Base-by-base conservation (phyloP, 139 green algal genomes). In the Nannochloris sp. region DNA sequence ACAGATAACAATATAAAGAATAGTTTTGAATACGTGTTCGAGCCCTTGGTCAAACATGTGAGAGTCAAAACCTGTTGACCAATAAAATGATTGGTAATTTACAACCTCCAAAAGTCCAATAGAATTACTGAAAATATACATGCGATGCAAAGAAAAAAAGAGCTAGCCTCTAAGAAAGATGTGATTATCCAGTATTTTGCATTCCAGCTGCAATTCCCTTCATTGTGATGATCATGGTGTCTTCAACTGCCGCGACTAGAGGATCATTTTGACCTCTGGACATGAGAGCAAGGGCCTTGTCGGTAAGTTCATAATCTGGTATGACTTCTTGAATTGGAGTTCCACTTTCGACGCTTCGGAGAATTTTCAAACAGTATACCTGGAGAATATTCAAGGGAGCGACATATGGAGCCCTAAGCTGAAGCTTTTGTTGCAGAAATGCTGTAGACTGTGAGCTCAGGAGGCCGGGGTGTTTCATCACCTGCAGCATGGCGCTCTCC, bases 201-300 rank as follows among this genome's bases (percentile, higher is more conserved):
- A 98, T 96, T 66, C 91, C 93, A 14, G 92, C 87, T 6, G 93
- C 89, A 56, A 99, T 94, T 48, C 93, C 92, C 71, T 97, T 95
- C 75, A 97, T 95, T 24, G 79, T 92, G 61, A 97, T 84, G 48
- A 95, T 48, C 53, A 84, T 37, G 5, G 67, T 73, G 68, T 86
- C 79, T 57, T 84, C 73, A 2, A 80, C 44, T 21, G 73, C 79
- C 19, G 53, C 53, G 40, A 66, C 60, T 61, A 78, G 69, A 29
- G 69, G 77, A 24, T 55, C 31, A 43, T 19, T 43, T 14, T 18
- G 18, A 15, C 70, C 61, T 5, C 75, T 57, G 0, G 48, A 51
- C 48, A 83, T 63, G 16, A 83, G 46, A 19, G 64, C 63, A 29
- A 72, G 49, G 11, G 69, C 64, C 40, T 72, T 60, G n/a, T 31